Conservation (phyloP, 176 grass and related monocot genomes). For the Paspalum vaginatum region DNA sequence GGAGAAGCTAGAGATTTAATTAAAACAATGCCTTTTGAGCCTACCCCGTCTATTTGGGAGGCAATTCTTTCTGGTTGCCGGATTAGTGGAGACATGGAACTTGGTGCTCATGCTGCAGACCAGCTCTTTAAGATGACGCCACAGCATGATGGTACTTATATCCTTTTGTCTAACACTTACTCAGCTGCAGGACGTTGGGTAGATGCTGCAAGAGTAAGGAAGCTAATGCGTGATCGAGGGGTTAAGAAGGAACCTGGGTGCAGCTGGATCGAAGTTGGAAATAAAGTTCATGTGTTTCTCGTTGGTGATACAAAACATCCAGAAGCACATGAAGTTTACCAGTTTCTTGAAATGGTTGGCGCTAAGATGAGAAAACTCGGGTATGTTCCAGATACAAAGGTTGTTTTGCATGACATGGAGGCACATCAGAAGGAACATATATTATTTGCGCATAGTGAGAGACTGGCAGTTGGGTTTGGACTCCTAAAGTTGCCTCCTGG, state of each 20-base stretch:
- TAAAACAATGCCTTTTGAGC: slow-evolving; percentile 73
- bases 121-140: slow-evolving; percentile 75
- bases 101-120: slow-evolving; percentile 71
- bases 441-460: slow-evolving; percentile 85
- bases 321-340: slow-evolving; percentile 64
- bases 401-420: slow-evolving; percentile 78
- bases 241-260: slow-evolving; percentile 98
- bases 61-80: slow-evolving; percentile 70
- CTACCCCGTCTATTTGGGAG: slow-evolving; percentile 77
- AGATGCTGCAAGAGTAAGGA: slow-evolving; percentile 79
- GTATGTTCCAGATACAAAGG: slow-evolving; percentile 79
- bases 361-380: slow-evolving; percentile 87
- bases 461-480: slow-evolving; percentile 82
- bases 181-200: slow-evolving; percentile 76
- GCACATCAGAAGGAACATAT: slow-evolving; percentile 68
- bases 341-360: slow-evolving; percentile 70
- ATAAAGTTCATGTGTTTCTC: slow-evolving; percentile 81
- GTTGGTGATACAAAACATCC: slow-evolving; percentile 81
- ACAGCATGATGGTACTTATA: slow-evolving; percentile 83
- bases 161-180: slow-evolving; percentile 87
- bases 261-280: slow-evolving; percentile 93
- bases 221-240: slow-evolving; percentile 90
- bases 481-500: slow-evolving; percentile 73
- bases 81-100: slow-evolving; percentile 62
- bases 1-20: slow-evolving; percentile 70